Percentiles rank a stretch among this genome's conserved stretches.
Evolutionary conservation across 257 asterid species (phyloP).

Genomic region (Mentha longifolia): DNA sequence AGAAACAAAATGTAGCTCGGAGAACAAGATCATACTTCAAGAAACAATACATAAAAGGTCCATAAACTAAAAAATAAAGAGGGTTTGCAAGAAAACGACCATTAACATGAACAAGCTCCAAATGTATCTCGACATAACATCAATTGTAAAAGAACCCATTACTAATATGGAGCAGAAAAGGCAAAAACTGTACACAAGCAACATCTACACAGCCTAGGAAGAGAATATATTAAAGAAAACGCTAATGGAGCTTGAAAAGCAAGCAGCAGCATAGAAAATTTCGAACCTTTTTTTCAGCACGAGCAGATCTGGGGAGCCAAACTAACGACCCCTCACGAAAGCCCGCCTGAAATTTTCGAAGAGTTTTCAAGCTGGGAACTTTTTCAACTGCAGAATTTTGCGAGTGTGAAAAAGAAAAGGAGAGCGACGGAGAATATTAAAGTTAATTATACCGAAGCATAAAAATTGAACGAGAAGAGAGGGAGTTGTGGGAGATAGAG

Average conservation of each 20-base stretch:
- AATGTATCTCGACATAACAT: slow-evolving; percentile 9
- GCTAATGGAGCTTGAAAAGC: not conserved
- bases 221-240: slow-evolving; percentile 8
- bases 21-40: slow-evolving; percentile 6
- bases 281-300: slow-evolving; percentile 28
- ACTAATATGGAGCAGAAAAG: not conserved
- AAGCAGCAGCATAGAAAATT: not conserved
- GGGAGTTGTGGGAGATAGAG: slow-evolving; percentile 29
- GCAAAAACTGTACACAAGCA: not conserved
- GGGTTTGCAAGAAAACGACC: not conserved
- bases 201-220: not conserved
- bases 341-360: slow-evolving; percentile 24
- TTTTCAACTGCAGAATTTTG: slow-evolving; percentile 21
- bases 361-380: slow-evolving; percentile 14
- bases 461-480: slow-evolving; percentile 37
- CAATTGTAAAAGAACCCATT: not conserved
- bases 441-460: slow-evolving; percentile 6
- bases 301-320: slow-evolving; percentile 43
- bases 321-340: slow-evolving; percentile 21
- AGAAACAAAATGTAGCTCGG: not conserved
- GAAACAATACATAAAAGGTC: slow-evolving; percentile 3
- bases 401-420: slow-evolving; percentile 20
- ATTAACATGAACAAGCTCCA: not conserved
- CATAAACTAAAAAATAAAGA: not conserved
- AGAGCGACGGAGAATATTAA: slow-evolving; percentile 34